Conservation (phyloP, 73 alveolate genomes). For the Tetrahymena thermophila region DNA sequence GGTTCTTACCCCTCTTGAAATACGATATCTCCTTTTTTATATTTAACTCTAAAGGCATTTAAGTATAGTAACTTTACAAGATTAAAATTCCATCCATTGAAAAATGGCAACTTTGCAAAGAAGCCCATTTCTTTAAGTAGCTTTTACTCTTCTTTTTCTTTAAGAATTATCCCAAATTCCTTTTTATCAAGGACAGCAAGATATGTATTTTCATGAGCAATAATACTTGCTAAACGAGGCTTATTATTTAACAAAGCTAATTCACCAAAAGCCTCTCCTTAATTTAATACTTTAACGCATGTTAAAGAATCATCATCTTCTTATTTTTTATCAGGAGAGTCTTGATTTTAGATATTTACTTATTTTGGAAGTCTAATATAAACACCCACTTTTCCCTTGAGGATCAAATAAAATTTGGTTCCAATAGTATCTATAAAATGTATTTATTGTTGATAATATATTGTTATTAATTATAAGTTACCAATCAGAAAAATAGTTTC, state of each 20-base stretch:
- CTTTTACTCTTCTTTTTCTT: neutral
- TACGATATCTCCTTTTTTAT: neutral
- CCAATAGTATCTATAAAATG: constrained; percentile 14
- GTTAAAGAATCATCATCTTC: constrained; percentile 8
- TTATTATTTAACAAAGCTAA: constrained; percentile 26
- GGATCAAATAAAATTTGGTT: constrained; percentile 27
- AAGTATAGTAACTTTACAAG: neutral
- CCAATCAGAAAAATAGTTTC: neutral
- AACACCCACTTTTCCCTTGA: constrained; percentile 32
- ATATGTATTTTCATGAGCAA: constrained; percentile 14
- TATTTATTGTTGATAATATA: neutral
- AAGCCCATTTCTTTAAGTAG: neutral
- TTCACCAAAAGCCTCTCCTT: constrained; percentile 40
- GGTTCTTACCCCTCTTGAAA: neutral
- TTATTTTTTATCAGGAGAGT: neutral
- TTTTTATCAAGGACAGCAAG: constrained; percentile 1
- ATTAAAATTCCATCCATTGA: neutral
- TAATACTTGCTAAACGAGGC: constrained; percentile 39
- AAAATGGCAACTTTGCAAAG: neutral
- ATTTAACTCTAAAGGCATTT: neutral
- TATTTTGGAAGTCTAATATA: constrained; percentile 9
- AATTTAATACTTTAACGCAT: constrained; percentile 1
- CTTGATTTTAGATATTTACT: neutral
- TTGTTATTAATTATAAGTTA: neutral
- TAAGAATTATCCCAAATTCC: neutral